Evolutionary conservation across 495 filamentous ascomycete species (phyloP), one percentile per base, ranked within the genome.

Genomic region (Xylaria palmicola): DNA sequence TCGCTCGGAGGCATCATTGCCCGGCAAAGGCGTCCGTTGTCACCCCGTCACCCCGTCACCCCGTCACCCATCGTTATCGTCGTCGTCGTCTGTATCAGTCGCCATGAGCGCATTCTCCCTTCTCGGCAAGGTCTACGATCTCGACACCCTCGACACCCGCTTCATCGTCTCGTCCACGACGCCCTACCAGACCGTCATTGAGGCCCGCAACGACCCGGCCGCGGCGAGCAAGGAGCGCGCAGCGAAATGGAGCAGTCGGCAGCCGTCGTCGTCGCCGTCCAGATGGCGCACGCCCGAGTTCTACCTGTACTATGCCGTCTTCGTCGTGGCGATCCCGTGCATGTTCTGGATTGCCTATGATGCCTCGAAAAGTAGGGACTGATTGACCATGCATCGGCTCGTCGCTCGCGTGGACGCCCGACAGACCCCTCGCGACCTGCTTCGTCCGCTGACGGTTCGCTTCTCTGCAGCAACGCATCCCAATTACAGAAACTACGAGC

Each of bases 91-190:
- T 62, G 49, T 36, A 13, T 17, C 13, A 36, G 3, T 65, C 51
- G 62, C 59, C 17, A 72, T 72, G 68, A 70, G 72, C 51, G 45
- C 69, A 39, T 60, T 85, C 44, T 75, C 77, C 17, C 76, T 77
- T 52, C 59, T 87, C 52, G 75, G 80, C 64, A 80, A 79, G 48
- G 72, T 93, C 52, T 95, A 92, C 77, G 87, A 89, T 53, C 86
- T 96, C 59, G 90, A 97, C 67, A 95, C 92, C 29, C 85, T 98
- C 72, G 94, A 98, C 80, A 93, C 91, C 60, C 88, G 94, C 64
- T 92, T 98, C 72, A 90, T 87, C 26, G 85, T 83, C 45, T 84
- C 90, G 9, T 84, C 91, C 17, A 82, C 76, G 22, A 83, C 86
- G n/a, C 85, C 89, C 22, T 83, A 86, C 71, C 80, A 79, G 62